phyloP scores from a whole-genome alignment of 163 green algal genomes.

The Scenedesmus sp. region DNA sequence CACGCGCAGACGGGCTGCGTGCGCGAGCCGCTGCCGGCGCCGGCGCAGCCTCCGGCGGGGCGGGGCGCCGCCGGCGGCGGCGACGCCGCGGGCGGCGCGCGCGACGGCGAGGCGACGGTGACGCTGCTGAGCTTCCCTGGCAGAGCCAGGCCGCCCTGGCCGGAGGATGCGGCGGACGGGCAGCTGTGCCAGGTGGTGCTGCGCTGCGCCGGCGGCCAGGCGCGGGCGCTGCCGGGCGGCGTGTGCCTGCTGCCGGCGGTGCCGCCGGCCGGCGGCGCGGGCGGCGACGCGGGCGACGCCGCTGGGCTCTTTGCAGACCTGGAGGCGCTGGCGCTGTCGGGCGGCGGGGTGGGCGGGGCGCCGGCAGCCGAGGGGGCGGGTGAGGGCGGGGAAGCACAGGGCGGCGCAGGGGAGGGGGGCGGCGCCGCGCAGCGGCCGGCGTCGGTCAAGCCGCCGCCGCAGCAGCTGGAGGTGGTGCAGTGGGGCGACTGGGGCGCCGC shows the following conservation, averaged over 20 bases:
- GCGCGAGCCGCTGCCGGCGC: not conserved
- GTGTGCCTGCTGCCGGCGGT: slow-evolving; percentile 73
- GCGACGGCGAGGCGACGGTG: not conserved
- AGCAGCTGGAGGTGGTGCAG: slow-evolving; percentile 27
- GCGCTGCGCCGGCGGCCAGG: slow-evolving; percentile 38
- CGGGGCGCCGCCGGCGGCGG: too few species aligned
- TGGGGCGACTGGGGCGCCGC: slow-evolving; percentile 33
- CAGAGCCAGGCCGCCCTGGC: slow-evolving; percentile 22
- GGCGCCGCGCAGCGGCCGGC: not conserved
- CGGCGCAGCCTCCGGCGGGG: not conserved
- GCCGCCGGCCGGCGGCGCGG: slow-evolving; percentile 69
- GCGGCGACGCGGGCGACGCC: slow-evolving; percentile 62
- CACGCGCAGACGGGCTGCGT: not conserved
- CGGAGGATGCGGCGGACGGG: not conserved
- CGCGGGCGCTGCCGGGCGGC: slow-evolving; percentile 79
- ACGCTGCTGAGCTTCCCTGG: not conserved
- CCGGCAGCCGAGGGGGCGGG: slow-evolving; percentile 12
- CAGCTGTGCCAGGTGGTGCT: slow-evolving; percentile 39
- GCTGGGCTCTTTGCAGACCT: slow-evolving; percentile 17
- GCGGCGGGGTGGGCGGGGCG: slow-evolving; percentile 57
- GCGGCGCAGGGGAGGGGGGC: not conserved
- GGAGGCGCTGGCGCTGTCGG: not conserved
- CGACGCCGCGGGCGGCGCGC: too few species aligned
- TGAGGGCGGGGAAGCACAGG: not conserved
- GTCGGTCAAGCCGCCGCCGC: not conserved